Base-by-base conservation (phyloP, 2,329 filamentous ascomycete genomes). In the Coniella lustricola region DNA sequence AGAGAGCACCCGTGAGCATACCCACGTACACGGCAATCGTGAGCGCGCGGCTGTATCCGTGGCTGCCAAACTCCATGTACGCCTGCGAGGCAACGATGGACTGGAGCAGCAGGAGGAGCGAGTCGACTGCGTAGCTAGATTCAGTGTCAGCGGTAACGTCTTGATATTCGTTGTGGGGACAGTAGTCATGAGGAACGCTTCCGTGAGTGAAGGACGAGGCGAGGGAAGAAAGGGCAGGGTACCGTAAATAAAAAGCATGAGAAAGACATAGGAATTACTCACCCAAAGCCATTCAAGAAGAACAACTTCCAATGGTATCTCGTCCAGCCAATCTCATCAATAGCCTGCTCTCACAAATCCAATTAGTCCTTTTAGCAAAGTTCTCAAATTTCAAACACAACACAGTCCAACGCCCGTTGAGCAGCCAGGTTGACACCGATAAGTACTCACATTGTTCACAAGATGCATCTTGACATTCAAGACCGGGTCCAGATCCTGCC, bases 291-390 rank as follows among this genome's bases (percentile, higher is more conserved):
- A 55, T 81, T 82, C 40, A 83, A 67, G 55, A 75, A 74, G 62
- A 82, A 82, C 0, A 82, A 65, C 60, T 81, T 81, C 60, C 70
- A 68, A 54, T 82, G 79, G 56, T 76, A 81, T 0, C 63, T 62
- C 0, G 79, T 82, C 71, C 77, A 79, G 12, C 79, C 79, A 52
- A 82, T 80, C 55, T 82, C 72, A 56, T 82, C 77, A 51, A 74
- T 75, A 2, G 68, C 68, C 43, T 45, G 8, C 17, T 4, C 1
- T n/a, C n/a, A n/a, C n/a, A n/a, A n/a, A n/a, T n/a, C n/a, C n/a
- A n/a, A n/a, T n/a, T n/a, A n/a, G n/a, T n/a, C n/a, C n/a, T n/a
- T n/a, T n/a, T n/a, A n/a, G n/a, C n/a, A n/a, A n/a, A n/a, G n/a
- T n/a, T n/a, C n/a, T n/a, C n/a, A n/a, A n/a, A n/a, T n/a, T n/a